phyloP scores from a whole-genome alignment of 257 asterid species.

The Petrea volubilis region DNA sequence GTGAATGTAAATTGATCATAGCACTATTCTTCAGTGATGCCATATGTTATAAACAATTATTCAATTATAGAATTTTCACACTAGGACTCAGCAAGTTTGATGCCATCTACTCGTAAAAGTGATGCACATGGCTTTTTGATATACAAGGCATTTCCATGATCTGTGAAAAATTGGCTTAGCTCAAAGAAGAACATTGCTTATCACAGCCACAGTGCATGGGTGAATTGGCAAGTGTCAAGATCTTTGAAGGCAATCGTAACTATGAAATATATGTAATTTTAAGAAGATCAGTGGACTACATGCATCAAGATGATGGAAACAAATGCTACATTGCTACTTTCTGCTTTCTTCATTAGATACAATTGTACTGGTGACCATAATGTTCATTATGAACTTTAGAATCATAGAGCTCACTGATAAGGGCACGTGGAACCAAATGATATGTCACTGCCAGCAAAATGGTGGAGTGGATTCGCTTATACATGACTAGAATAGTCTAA shows the following conservation, averaged over 20 bases:
- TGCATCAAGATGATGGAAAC: background rate
- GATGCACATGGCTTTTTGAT: background rate
- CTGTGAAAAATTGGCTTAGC: background rate
- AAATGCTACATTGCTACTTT: background rate
- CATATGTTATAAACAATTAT: background rate
- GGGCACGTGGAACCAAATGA: background rate
- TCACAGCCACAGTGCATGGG: background rate
- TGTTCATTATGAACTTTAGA: background rate
- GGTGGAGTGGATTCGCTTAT: background rate
- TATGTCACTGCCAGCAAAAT: background rate
- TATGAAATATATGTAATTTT: background rate
- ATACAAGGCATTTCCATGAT: background rate
- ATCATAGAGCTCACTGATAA: background rate
- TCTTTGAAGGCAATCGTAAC: background rate
- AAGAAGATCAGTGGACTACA: conserved; percentile 5
- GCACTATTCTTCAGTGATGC: conserved; percentile 12
- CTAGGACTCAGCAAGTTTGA: conserved; percentile 4
- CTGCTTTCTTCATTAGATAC: background rate
- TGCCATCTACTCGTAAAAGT: background rate
- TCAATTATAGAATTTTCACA: background rate
- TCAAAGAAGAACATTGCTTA: background rate
- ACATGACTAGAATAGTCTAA: background rate
- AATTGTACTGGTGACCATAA: background rate
- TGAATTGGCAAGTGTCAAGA: conserved; percentile 9
- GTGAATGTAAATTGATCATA: background rate